Percentiles rank a stretch among this genome's conserved stretches.
Conservation (phyloP, 2,329 filamentous ascomycete genomes). For the Sphaerostilbella broomeana region DNA sequence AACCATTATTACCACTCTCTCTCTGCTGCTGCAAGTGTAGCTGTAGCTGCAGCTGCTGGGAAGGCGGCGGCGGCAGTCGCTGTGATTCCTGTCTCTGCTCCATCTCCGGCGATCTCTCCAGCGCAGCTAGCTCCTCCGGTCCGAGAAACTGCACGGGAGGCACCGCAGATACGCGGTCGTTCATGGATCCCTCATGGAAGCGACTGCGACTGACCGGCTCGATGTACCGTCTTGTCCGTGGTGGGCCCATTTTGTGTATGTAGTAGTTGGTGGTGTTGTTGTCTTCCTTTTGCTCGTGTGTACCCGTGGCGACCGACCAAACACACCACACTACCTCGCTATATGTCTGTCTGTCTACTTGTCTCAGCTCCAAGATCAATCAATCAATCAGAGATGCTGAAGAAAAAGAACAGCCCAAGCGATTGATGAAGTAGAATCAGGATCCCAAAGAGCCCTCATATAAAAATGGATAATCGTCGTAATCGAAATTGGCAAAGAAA, state of each 20-base stretch:
- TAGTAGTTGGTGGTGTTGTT: no score
- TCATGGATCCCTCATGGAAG: constrained; percentile 81
- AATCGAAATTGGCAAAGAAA: no score
- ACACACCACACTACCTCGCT: no score
- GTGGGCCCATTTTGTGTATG: constrained; percentile 22
- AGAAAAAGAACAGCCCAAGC: no score
- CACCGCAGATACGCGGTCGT: constrained; percentile 64
- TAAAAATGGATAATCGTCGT: no score
- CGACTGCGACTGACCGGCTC: constrained; percentile 35
- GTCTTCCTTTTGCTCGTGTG: no score
- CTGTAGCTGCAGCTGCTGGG: constrained; percentile 10
- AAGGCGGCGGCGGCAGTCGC: constrained; percentile 1
- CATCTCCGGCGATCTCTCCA: constrained; percentile 22
- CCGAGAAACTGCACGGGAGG: constrained; percentile 64
- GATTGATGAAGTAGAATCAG: no score
- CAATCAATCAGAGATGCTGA: no score
- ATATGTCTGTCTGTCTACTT: no score
- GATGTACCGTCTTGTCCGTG: constrained; percentile 28
- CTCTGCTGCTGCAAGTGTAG: neutral
- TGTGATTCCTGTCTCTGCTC: constrained; percentile 8
- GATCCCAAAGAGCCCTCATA: no score
- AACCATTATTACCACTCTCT: neutral
- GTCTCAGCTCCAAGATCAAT: no score
- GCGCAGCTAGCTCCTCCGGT: constrained; percentile 26
- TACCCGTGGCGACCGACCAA: no score